Percentiles rank a stretch among this genome's conserved stretches.
Evolutionary conservation across 2,329 filamentous ascomycete genomes (phyloP).

Genomic region (Penicillium sp.): DNA sequence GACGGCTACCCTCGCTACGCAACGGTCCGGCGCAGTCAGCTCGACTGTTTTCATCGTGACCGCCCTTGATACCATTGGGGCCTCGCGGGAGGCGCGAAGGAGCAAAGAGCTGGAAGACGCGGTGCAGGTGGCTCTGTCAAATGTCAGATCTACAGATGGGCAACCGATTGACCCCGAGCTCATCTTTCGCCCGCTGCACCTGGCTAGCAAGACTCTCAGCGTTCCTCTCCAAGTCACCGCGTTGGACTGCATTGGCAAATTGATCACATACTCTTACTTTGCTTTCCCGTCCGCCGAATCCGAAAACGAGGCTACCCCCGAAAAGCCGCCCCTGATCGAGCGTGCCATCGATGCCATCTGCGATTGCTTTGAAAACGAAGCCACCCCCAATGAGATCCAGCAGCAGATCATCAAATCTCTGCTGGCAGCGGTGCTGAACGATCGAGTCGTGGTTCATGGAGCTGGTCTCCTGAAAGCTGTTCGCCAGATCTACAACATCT

Average conservation of each 20-base stretch:
- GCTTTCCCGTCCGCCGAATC: slow-evolving; percentile 61
- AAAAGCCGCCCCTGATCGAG: slow-evolving; percentile 78
- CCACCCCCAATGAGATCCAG: slow-evolving; percentile 86
- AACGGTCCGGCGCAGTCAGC: slow-evolving; percentile 68
- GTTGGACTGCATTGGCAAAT: slow-evolving; percentile 96
- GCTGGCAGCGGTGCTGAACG: slow-evolving; percentile 90
- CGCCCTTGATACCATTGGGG: slow-evolving; percentile 85
- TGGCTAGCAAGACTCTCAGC: slow-evolving; percentile 84
- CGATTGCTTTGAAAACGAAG: slow-evolving; percentile 97
- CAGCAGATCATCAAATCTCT: slow-evolving; percentile 98
- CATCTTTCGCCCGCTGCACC: slow-evolving; percentile 84
- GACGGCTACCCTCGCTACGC: slow-evolving; percentile 51
- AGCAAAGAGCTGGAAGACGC: slow-evolving; percentile 81
- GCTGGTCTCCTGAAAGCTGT: slow-evolving; percentile 94
- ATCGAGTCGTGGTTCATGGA: slow-evolving; percentile 98
- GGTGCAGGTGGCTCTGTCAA: slow-evolving; percentile 74
- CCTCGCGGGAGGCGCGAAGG: slow-evolving; percentile 85
- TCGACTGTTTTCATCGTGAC: slow-evolving; percentile 95
- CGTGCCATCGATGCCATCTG: slow-evolving; percentile 98
- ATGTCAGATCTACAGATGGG: slow-evolving; percentile 81
- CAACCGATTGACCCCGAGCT: slow-evolving; percentile 84
- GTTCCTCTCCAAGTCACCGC: slow-evolving; percentile 84
- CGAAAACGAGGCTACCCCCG: slow-evolving; percentile 26
- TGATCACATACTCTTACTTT: slow-evolving; percentile 99
- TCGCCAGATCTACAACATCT: slow-evolving; percentile 98